Conservation (phyloP, 2,329 filamentous ascomycete genomes). For the Mollisiaceae sp. region DNA sequence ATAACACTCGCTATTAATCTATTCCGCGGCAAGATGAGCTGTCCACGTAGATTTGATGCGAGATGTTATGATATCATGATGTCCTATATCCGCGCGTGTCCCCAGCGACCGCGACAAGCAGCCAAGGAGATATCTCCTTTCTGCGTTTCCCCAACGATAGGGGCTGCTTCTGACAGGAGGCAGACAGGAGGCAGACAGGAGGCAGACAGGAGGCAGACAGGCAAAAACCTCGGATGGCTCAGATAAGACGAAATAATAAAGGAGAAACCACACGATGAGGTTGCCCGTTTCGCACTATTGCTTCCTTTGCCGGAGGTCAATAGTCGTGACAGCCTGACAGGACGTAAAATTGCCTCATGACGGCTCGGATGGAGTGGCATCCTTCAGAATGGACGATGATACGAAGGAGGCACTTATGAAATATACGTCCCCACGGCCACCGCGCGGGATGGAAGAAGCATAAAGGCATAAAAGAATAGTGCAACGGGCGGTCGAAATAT, state of each 20-base stretch:
- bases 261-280: slow-evolving; percentile 6
- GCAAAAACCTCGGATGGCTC: slow-evolving; percentile 6
- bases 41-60: not conserved
- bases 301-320: slow-evolving; percentile 19
- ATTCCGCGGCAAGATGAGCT: slow-evolving; percentile 20
- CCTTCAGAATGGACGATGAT: not conserved
- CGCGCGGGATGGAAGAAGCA: not conserved
- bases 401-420: not conserved
- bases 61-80: not conserved
- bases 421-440: not conserved
- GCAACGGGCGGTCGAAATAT: not conserved
- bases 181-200: no score
- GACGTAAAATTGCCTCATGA: slow-evolving; percentile 4
- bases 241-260: slow-evolving; percentile 6
- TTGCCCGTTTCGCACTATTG: slow-evolving; percentile 14
- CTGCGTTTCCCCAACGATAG: not conserved
- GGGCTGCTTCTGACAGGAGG: slow-evolving; percentile 9
- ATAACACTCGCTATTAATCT: slow-evolving; percentile 24
- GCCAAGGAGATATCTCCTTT: not conserved
- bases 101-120: not conserved
- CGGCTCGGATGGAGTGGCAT: not conserved
- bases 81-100: not conserved
- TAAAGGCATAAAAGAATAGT: not conserved
- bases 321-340: slow-evolving; percentile 10
- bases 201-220: slow-evolving; percentile 4